Evolutionary conservation across 176 grass and related monocot genomes (phyloP).

Genomic region (Thalia dealbata): DNA sequence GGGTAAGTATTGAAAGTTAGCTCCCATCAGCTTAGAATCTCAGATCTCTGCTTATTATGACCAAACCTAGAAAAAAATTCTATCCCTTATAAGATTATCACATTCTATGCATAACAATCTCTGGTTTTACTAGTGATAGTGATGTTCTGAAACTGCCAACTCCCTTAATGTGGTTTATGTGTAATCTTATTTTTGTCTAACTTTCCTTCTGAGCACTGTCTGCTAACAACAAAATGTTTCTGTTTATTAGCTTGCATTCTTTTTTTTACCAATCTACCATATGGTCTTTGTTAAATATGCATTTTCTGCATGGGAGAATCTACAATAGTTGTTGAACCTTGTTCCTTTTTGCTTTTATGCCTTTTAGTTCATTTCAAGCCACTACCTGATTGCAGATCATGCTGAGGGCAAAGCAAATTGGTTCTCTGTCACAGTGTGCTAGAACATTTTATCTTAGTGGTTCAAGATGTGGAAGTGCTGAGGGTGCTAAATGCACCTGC

Average conservation of each 20-base stretch:
- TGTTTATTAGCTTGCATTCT: too few species aligned
- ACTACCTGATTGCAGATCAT: slow-evolving; percentile 54
- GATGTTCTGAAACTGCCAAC: background rate
- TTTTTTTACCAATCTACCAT: too few species aligned
- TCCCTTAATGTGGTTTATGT: too few species aligned
- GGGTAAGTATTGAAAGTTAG: background rate
- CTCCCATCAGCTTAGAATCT: background rate
- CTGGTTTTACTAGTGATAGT: background rate
- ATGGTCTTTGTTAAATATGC: too few species aligned
- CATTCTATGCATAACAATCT: background rate
- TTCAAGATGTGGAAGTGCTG: slow-evolving; percentile 54
- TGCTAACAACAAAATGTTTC: too few species aligned
- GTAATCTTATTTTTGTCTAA: too few species aligned
- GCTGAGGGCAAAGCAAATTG: slow-evolving; percentile 90
- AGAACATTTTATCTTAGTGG: slow-evolving; percentile 85
- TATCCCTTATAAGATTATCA: background rate
- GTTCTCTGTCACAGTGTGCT: slow-evolving; percentile 72
- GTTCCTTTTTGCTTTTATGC: background rate
- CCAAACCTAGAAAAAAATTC: too few species aligned
- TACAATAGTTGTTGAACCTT: background rate
- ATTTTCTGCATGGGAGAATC: too few species aligned
- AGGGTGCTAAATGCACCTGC: slow-evolving; percentile 67
- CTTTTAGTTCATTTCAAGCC: background rate
- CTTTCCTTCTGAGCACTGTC: too few species aligned
- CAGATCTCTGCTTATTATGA: too few species aligned